Evolutionary conservation across 1,284 basidiomycete species (phyloP).

Genomic region (Malassezia arunalokei): DNA sequence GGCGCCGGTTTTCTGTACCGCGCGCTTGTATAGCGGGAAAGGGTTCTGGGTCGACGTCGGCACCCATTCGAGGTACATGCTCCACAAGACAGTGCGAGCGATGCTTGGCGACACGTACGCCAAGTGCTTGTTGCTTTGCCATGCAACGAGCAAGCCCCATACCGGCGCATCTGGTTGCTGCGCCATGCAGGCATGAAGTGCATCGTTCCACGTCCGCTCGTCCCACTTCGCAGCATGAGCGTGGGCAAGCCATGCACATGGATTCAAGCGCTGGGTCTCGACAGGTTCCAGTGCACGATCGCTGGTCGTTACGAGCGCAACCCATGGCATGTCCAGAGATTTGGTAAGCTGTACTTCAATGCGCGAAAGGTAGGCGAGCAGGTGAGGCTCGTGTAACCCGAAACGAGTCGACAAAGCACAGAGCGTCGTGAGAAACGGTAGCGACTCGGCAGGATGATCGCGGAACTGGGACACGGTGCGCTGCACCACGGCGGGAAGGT

Average conservation of each 20-base stretch:
- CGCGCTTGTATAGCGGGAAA: background rate
- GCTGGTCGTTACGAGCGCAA: background rate
- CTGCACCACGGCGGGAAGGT: constrained; percentile 17
- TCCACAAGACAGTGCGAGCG: constrained; percentile 10
- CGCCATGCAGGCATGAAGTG: constrained; percentile 8
- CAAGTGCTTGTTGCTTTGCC: background rate
- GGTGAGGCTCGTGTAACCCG: constrained; percentile 27
- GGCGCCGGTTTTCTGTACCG: constrained; percentile 6
- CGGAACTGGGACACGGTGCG: constrained; percentile 3
- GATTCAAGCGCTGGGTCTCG: background rate
- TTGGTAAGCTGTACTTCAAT: constrained; percentile 14
- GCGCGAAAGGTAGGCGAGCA: constrained; percentile 22
- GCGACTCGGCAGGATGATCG: constrained; percentile 1
- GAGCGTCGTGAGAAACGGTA: constrained; percentile 13
- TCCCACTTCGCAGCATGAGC: background rate
- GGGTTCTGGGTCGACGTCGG: background rate
- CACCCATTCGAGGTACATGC: constrained; percentile 8
- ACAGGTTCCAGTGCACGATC: background rate
- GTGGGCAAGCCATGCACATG: constrained; percentile 8
- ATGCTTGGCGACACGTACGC: background rate
- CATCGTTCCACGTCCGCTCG: constrained; percentile 1
- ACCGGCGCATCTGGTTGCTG: constrained; percentile 6
- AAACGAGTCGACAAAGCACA: constrained; percentile 23
- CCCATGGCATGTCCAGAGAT: constrained; percentile 1
- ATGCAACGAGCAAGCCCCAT: constrained; percentile 6